Conservation (phyloP, 2,329 filamentous ascomycete species). For the Sporothrix sp. region DNA sequence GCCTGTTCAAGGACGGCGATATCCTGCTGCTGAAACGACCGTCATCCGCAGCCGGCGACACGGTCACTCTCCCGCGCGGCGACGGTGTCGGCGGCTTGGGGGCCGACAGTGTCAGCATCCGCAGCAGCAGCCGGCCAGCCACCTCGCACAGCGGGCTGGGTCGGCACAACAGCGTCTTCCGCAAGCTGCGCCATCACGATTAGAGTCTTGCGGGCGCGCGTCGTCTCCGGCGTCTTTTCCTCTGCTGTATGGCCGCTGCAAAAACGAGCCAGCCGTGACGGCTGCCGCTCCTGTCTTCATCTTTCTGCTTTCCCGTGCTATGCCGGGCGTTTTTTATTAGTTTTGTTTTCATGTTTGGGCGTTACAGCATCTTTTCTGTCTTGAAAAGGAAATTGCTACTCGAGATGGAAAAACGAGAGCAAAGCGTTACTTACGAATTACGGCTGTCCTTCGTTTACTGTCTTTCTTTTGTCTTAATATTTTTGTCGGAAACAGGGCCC, state of each 20-base stretch:
- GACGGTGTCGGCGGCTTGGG: not conserved
- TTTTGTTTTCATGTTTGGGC: not conserved
- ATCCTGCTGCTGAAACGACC: constrained; percentile 22
- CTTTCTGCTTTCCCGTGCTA: not conserved
- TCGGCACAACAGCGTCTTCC: constrained; percentile 11
- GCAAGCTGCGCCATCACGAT: constrained; percentile 13
- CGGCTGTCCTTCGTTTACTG: not conserved
- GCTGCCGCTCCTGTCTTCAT: not conserved
- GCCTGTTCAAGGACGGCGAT: constrained; percentile 33
- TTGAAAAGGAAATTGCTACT: not conserved
- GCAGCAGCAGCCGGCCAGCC: not conserved
- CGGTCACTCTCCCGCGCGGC: not conserved
- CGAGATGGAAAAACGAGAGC: not conserved
- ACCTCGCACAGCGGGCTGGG: not conserved
- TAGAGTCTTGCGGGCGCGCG: too few species aligned
- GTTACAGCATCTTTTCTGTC: not conserved
- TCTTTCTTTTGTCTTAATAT: not conserved
- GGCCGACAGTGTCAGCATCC: not conserved
- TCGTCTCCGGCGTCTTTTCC: too few species aligned
- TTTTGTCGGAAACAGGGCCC: too few species aligned
- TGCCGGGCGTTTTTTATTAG: not conserved
- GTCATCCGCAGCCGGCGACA: constrained; percentile 12
- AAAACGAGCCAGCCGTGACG: too few species aligned
- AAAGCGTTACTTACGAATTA: not conserved
- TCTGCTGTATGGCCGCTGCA: too few species aligned